These are phyloP conservation scores for Datura wrightii DNA, from an alignment of 257 asterid genomes.

Conservation along the genomic window DNA sequence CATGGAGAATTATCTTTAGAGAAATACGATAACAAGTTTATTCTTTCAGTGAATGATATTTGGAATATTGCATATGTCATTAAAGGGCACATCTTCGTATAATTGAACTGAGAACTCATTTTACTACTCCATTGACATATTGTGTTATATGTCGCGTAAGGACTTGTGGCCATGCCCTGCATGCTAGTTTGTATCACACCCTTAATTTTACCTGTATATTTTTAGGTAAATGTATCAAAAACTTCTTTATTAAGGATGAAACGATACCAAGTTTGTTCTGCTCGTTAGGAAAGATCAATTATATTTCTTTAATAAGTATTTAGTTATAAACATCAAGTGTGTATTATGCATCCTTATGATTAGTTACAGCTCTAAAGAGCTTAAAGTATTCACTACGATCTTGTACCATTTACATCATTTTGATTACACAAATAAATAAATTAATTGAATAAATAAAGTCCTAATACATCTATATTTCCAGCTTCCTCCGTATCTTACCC, in stretches of 20 bases:
- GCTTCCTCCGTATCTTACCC: too few species aligned
- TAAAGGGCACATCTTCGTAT: background rate
- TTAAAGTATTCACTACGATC: background rate
- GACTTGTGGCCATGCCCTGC: background rate
- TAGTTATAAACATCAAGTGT: background rate
- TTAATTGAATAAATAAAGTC: background rate
- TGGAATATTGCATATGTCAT: background rate
- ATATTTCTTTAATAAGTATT: background rate
- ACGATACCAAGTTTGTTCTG: too few species aligned
- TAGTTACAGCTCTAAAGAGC: constrained; percentile 7
- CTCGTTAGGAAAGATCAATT: background rate
- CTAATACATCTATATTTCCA: background rate
- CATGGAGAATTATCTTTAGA: background rate
- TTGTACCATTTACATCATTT: background rate
- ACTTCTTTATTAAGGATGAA: background rate
- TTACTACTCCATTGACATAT: background rate
- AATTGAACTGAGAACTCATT: background rate
- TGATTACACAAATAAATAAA: background rate
- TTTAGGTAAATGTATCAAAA: background rate
- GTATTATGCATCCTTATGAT: background rate
- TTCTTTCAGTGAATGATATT: background rate
- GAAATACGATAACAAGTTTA: background rate
- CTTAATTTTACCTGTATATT: background rate
- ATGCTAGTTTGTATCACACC: background rate
- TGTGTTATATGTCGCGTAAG: background rate